Conservation (phyloP, 345 rosid genomes). For the Corchorus olitorius region DNA sequence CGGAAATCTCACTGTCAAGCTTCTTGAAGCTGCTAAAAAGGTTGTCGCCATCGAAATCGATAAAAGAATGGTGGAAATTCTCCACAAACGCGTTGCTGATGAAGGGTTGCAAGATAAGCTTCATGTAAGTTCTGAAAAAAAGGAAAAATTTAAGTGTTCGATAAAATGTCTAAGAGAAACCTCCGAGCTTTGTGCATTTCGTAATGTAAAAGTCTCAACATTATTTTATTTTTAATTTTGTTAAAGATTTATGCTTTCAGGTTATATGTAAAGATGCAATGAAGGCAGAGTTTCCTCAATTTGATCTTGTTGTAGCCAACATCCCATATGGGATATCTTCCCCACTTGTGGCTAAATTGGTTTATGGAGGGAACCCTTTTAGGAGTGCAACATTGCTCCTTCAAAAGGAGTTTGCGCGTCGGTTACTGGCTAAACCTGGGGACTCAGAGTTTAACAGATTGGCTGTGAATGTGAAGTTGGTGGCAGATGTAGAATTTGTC, state of each 20-base stretch:
- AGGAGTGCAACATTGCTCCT: constrained; percentile 81
- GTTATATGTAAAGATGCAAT: constrained; percentile 75
- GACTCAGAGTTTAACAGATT: constrained; percentile 81
- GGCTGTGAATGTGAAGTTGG: constrained; percentile 83
- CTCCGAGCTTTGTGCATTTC: background rate
- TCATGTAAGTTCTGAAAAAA: constrained; percentile 43
- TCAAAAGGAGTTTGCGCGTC: constrained; percentile 87
- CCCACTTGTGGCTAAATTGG: constrained; percentile 76
- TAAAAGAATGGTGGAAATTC: constrained; percentile 73
- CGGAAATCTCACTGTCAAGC: constrained; percentile 88
- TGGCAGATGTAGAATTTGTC: constrained; percentile 73
- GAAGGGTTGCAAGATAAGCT: constrained; percentile 47
- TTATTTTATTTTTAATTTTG: background rate
- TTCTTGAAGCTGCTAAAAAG: constrained; percentile 53
- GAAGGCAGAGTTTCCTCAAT: constrained; percentile 68
- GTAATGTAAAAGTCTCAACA: background rate
- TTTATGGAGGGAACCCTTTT: constrained; percentile 58
- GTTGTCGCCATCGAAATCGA: constrained; percentile 82
- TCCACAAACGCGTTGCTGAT: constrained; percentile 53
- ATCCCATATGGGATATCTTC: constrained; percentile 88
- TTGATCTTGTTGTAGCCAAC: constrained; percentile 82
- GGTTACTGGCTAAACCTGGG: constrained; percentile 81
- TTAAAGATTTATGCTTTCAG: constrained; percentile 35
- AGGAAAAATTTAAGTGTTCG: constrained; percentile 36
- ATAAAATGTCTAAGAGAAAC: constrained; percentile 46